These are phyloP conservation scores for Strobilomyces echinocephalus DNA, from an alignment of 768 basidiomycete genomes.

Conservation along the genomic window DNA sequence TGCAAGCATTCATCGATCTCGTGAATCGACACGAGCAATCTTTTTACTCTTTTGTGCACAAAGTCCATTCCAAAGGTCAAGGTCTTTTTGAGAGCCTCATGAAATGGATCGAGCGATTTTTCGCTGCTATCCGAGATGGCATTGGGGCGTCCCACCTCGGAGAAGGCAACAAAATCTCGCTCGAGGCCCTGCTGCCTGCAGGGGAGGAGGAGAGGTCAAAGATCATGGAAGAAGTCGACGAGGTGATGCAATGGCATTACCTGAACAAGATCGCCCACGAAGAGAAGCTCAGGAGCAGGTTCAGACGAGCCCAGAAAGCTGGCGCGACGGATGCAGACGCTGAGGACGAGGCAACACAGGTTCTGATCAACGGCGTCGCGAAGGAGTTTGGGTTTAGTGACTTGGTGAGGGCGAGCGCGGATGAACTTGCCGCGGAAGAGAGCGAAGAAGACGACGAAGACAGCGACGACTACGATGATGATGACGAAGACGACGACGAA, in stretches of 20 bases:
- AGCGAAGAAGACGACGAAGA: conserved; percentile 45
- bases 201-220: conserved; percentile 67
- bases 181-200: conserved; percentile 89
- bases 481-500: conserved; percentile 38
- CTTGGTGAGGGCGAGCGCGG: conserved; percentile 69
- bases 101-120: conserved; percentile 95
- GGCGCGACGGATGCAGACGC: conserved; percentile 50
- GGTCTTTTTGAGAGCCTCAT: conserved; percentile 91
- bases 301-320: conserved; percentile 54
- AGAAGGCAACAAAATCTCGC: conserved; percentile 44
- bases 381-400: conserved; percentile 80
- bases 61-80: conserved; percentile 95
- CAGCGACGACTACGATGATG: conserved; percentile 34
- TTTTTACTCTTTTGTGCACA: conserved; percentile 97
- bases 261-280: conserved; percentile 91
- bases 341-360: conserved; percentile 76
- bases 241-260: conserved; percentile 89
- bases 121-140: conserved; percentile 86
- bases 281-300: conserved; percentile 82
- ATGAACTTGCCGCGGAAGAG: conserved; percentile 76
- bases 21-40: conserved; percentile 91
- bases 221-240: conserved; percentile 84
- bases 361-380: conserved; percentile 76
- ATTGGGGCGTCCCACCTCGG: conserved; percentile 43
- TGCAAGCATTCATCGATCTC: conserved; percentile 90